Evolutionary conservation across 495 filamentous ascomycete species (phyloP).

Genomic region (Bombardia bombarda): DNA sequence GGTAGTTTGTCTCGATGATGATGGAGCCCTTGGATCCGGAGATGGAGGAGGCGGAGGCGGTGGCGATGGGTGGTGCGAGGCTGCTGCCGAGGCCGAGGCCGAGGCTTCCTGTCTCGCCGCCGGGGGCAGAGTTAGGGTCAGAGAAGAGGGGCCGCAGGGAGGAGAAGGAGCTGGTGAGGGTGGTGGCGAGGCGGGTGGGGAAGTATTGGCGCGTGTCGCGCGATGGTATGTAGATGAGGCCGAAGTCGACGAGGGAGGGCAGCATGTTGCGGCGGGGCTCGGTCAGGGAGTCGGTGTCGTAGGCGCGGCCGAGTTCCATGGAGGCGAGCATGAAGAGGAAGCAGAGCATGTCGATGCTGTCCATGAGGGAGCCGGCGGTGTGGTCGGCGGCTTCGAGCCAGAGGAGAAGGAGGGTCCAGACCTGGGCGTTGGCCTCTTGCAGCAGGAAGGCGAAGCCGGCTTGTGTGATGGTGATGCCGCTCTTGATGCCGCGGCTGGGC

Average conservation of each 20-base stretch:
- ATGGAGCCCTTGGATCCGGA: constrained; percentile 77
- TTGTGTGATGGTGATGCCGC: constrained; percentile 65
- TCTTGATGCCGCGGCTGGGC: constrained; percentile 43
- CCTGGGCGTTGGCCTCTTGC: constrained; percentile 91
- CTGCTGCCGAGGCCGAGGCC: too few relatives aligned
- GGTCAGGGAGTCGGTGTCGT: constrained; percentile 72
- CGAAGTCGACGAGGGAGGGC: constrained; percentile 68
- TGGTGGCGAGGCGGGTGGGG: constrained; percentile 89
- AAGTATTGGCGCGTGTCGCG: constrained; percentile 62
- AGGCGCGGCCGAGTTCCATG: constrained; percentile 82
- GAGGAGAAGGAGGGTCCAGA: constrained; percentile 89
- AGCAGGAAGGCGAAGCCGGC: constrained; percentile 89
- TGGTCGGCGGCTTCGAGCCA: constrained; percentile 81
- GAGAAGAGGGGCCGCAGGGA: constrained; percentile 55
- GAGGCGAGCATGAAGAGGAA: constrained; percentile 95
- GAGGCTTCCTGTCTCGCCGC: constrained; percentile 32
- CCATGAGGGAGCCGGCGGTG: constrained; percentile 49
- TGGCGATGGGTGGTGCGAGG: too few relatives aligned
- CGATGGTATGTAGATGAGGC: constrained; percentile 68
- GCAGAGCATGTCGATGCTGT: constrained; percentile 84
- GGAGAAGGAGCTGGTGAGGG: constrained; percentile 75
- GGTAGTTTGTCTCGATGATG: constrained; percentile 98
- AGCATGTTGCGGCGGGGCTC: constrained; percentile 79
- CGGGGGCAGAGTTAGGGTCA: constrained; percentile 10
- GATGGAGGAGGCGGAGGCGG: too few relatives aligned